Conservation (phyloP, 2,329 filamentous ascomycete genomes). For the Monosporascus sp. region DNA sequence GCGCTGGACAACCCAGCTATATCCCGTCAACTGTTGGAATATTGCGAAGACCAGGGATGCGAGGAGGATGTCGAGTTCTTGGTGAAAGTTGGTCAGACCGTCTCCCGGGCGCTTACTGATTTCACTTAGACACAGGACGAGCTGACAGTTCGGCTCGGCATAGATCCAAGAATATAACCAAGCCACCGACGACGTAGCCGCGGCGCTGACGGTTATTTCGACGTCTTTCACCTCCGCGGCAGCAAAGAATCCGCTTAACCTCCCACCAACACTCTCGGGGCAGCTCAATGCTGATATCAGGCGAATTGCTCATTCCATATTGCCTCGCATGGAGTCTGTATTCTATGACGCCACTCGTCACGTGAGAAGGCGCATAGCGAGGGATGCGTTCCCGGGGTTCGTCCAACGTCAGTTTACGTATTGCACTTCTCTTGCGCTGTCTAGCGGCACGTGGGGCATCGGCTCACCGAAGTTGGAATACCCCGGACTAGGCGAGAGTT, state of each 20-base stretch:
- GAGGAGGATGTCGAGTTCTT: conserved; percentile 48
- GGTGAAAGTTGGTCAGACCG: conserved; percentile 34
- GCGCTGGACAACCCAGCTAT: conserved; percentile 44
- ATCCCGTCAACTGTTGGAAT: conserved; percentile 41
- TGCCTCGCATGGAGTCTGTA: conserved; percentile 41
- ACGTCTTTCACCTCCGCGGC: conserved; percentile 34
- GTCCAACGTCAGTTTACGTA: conserved; percentile 46
- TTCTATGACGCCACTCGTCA: conserved; percentile 38
- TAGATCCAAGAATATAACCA: conserved; percentile 40
- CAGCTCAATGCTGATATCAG: conserved; percentile 42
- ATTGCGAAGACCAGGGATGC: conserved; percentile 41
- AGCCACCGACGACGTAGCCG: conserved; percentile 38
- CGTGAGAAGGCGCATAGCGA: conserved; percentile 38
- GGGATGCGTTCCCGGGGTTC: conserved; percentile 46
- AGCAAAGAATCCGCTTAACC: conserved; percentile 32
- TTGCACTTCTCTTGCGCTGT: conserved; percentile 36
- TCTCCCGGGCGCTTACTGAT: not conserved
- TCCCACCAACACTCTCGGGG: conserved; percentile 35
- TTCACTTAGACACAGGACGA: not conserved
- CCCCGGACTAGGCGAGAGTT: conserved; percentile 52
- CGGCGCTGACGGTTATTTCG: conserved; percentile 40
- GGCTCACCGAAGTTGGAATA: conserved; percentile 33
- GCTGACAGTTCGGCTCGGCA: not conserved
- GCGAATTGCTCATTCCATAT: conserved; percentile 35
- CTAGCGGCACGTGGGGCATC: conserved; percentile 15